Evolutionary conservation across 2,329 filamentous ascomycete species (phyloP), one percentile per base, ranked within the genome.

Genomic region (Tolypocladium tundrense): DNA sequence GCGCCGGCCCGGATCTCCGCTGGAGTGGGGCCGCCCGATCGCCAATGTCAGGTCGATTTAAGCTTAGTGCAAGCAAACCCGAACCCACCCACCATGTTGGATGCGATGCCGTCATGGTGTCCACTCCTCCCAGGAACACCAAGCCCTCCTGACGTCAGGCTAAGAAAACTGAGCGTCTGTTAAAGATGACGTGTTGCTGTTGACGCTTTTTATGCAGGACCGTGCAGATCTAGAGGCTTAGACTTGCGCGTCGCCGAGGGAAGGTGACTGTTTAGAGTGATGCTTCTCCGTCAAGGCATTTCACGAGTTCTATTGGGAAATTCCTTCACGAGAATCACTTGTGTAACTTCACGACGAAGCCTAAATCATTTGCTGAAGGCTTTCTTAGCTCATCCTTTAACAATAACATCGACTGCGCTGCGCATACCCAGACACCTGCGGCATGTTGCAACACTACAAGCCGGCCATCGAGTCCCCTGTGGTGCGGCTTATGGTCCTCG

Each of bases 401-500:
- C 10, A 6, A 31, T 6, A 9, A 31, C 7, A 33, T 27, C 14
- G 14, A 10, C 27, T 10, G 27, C 3, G 14, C 14, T 33, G 11
- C 16, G 14, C 4, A 10, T 8, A 4, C 27, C 27, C 3, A 9
- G 2, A 11, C 27, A 8, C 14, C 6, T 11, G 4, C 33, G 61
- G 16, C 33, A 69, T 69, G 68, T 57, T 62, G 4, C 66, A 68
- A 3, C 64, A 65, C 31, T 68, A 60, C 58, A 66, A 64, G 24
- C 67, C 67, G 9, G 62, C 61, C 1, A 63, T 67, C 14, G 62
- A 66, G 56, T 61, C 64, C 8, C 54, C 61, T 27, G 64, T 68
- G 50, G 62, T 77, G 14, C 70, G 68, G 13, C 69, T 78, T 62
- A 71, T 85, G 57, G 80, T 85, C 59, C 75, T 85, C 9, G 82